Base-by-base conservation (phyloP, 2,329 filamentous ascomycete genomes). In the Aspergillus japonicus region DNA sequence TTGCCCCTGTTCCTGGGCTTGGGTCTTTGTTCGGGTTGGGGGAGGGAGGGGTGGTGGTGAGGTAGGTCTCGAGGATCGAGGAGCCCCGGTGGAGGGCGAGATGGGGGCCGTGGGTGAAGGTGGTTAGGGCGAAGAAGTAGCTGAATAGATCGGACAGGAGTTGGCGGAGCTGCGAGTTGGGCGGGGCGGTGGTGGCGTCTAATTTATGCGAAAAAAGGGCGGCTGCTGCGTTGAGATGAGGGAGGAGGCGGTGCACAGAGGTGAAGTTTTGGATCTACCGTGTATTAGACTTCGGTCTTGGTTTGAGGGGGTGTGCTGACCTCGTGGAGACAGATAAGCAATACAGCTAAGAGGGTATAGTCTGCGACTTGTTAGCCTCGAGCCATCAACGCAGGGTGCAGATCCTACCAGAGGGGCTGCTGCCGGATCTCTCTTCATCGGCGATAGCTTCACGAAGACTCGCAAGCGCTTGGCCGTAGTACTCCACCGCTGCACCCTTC, bases 221-320 rank as follows among this genome's bases (percentile, higher is more conserved):
- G 7, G 59, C 59, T 5, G 59, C 59, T 3, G 56, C 59, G 7
- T 62, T 62, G 24, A 62, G 49, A 39, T 62, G 59, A 3, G 59
- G 59, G 11, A 62, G 19, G 2, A 62, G 21, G 7, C 57, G 48
- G n/a, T 58, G 24, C 23, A 16, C 19, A 24, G 31, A 6, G 8
- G 52, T 49, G 14, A 54, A 62, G 11, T 62, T 62, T 42, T 59
- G 59, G 3, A 53, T 42, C 59, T 59, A 39, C 16, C 12, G 14
- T 56, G 24, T 16, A 31, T 53, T 23, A 54, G 35, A 5, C 7
- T 44, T 21, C n/a, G 12, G 19, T n/a, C 8, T 4, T 11, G 7
- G 26, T 23, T 21, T 5, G 5, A 12, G 14, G 10, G 23, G 35
- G 2, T 5, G 14, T 23, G 21, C 51, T 19, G 21, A 56, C 56